Percentiles rank a stretch among this genome's conserved stretches.
Conservation (phyloP, 2,329 filamentous ascomycete genomes). For the Biscogniauxia mediterranea region DNA sequence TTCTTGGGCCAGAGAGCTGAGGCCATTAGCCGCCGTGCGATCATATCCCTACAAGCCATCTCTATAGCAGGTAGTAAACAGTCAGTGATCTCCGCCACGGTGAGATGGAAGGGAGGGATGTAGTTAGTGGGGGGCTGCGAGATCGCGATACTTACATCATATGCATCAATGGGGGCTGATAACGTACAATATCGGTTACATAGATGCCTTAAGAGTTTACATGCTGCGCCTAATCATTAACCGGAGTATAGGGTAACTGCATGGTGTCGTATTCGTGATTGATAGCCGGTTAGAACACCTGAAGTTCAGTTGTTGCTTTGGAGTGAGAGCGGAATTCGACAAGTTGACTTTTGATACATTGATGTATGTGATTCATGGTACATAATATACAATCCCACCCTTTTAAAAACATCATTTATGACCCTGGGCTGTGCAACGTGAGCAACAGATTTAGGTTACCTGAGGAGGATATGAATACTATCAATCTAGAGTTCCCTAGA, state of each 20-base stretch:
- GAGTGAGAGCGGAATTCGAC: too few relatives aligned
- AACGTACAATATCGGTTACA: background rate
- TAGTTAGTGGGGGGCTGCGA: background rate
- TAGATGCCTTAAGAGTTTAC: background rate
- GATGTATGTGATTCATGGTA: too few relatives aligned
- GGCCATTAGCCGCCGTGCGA: conserved; percentile 16
- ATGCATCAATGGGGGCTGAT: conserved; percentile 1
- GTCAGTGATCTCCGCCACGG: background rate
- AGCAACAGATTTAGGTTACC: too few relatives aligned
- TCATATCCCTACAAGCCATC: conserved; percentile 19
- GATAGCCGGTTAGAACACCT: too few relatives aligned
- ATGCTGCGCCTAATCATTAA: too few relatives aligned
- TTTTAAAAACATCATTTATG: too few relatives aligned
- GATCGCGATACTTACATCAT: background rate
- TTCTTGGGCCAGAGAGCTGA: conserved; percentile 6
- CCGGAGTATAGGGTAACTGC: background rate
- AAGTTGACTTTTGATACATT: too few relatives aligned
- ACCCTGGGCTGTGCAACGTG: too few relatives aligned
- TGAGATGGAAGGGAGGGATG: background rate
- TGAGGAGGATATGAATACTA: too few relatives aligned
- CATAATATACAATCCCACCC: too few relatives aligned
- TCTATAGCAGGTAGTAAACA: background rate
- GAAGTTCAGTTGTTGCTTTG: too few relatives aligned
- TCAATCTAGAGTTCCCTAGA: too few relatives aligned
- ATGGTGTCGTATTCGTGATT: background rate